phyloP scores from a whole-genome alignment of 108 stramenopile species.

The Nitzschia inconspicua region DNA sequence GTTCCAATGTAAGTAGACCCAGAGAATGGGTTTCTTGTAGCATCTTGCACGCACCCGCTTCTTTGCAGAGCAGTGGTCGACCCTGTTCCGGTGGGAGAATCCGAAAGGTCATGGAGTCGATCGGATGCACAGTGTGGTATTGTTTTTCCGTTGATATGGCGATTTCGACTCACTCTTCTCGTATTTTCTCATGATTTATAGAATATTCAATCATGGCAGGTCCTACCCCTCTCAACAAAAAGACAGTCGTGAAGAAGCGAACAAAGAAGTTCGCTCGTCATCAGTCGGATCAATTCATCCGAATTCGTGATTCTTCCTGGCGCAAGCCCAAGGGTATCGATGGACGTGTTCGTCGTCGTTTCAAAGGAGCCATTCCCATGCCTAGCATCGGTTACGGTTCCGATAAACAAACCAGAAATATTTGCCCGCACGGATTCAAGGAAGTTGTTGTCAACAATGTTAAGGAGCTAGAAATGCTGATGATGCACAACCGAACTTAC shows the following conservation, averaged over 20 bases:
- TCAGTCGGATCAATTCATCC: conserved; percentile 96
- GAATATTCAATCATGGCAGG: conserved; percentile 83
- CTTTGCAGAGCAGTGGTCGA: no score
- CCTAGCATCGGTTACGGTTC: conserved; percentile 99
- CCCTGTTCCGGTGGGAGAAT: no score
- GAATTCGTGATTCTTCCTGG: conserved; percentile 95
- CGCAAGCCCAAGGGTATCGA: conserved; percentile 99
- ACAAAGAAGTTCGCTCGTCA: conserved; percentile 99
- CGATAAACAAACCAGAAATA: conserved; percentile 96
- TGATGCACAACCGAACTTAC: conserved; percentile 99
- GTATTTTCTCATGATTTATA: no score
- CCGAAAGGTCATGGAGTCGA: no score
- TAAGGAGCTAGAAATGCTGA: conserved; percentile 96
- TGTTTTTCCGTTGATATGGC: no score
- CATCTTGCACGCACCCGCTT: no score
- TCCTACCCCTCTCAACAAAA: conserved; percentile 88
- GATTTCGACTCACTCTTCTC: no score
- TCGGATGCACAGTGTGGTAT: no score
- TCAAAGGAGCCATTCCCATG: conserved; percentile 99
- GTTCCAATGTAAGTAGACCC: no score
- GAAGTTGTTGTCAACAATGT: conserved; percentile 96
- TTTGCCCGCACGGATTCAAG: conserved; percentile 98
- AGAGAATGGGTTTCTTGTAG: no score
- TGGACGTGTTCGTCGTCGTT: conserved; percentile 98
- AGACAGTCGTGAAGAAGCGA: conserved; percentile 99